phyloP scores from a whole-genome alignment of 495 filamentous ascomycete genomes.

The Aspergillus ostianus region DNA sequence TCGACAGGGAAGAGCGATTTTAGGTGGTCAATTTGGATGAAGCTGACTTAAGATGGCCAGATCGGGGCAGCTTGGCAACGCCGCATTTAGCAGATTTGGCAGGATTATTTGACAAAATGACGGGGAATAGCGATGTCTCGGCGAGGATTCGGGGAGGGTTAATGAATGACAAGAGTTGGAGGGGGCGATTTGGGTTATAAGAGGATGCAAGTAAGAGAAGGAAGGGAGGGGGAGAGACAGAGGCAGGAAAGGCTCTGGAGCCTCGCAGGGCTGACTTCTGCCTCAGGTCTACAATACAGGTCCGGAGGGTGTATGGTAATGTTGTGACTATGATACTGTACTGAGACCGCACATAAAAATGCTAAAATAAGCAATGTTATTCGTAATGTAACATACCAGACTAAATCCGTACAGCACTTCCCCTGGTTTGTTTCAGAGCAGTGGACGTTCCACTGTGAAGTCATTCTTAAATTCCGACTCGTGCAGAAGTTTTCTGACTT shows the following conservation, averaged over 20 bases:
- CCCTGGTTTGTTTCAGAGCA: no score
- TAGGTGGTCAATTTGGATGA: neutral
- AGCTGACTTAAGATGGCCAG: neutral
- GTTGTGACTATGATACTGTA: neutral
- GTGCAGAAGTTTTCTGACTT: no score
- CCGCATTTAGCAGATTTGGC: neutral
- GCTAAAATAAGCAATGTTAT: no score
- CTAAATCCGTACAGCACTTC: no score
- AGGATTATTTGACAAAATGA: neutral
- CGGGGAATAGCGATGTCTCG: no score
- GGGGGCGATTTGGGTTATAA: no score
- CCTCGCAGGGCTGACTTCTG: neutral
- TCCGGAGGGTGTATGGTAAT: neutral
- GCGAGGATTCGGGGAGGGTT: neutral
- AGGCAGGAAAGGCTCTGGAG: neutral
- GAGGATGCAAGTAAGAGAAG: neutral
- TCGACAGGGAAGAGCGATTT: neutral
- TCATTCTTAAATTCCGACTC: no score
- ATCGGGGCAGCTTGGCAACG: neutral
- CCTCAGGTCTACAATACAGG: neutral
- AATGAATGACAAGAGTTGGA: neutral
- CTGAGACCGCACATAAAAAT: no score
- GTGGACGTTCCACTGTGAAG: no score
- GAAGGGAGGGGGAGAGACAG: neutral
- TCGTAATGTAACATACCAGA: no score